Evolutionary conservation across 371 early-diverging fungal genomes (phyloP), one percentile per base, ranked within the genome.

Genomic region (Lichtheimia ornata): DNA sequence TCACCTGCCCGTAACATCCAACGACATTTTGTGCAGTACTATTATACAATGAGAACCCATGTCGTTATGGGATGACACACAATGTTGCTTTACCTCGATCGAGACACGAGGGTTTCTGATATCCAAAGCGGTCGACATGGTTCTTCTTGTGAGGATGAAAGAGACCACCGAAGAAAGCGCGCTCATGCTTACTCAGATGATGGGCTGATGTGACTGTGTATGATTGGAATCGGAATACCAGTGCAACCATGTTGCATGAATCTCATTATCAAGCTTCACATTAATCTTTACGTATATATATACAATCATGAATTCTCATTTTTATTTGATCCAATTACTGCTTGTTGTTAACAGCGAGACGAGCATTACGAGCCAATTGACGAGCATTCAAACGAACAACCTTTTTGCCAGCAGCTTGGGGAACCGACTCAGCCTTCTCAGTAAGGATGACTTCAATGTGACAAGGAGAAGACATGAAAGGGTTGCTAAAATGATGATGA

Each of bases 391-490:
- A 77, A 42, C 70, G 68, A 59, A 51, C 56, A 49, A 71, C 67
- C 74, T 82, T 79, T 72, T 83, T 82, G 56, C 77, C 85, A 65
- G 79, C 70, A 73, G 84, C 86, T 59, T 78, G 82, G 79, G 87
- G 85, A 68, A 91, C 90, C 53, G 82, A 86, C 82, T 88, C 86
- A 66, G 83, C 87, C 77, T 88, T 90, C 84, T 95, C 95, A 58
- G 88, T 82, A 69, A 92, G 85, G 68, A 93, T 91, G 64, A 98
- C 81, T 86, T 98, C 96, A 72, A 98, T 90, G 89, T 99, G 99
- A 88, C 93, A 97, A 50, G 98, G 99, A 77, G 88, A 88, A 77
- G 88, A 87, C 93, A 95, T 94, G 93, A 93, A 99, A 64, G 98
- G 79, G 86, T 88, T 88, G 73, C 56, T 63, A 44, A 20, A 27